Evolutionary conservation across 768 basidiomycete genomes (phyloP).

Genomic region (Artomyces pyxidatus): DNA sequence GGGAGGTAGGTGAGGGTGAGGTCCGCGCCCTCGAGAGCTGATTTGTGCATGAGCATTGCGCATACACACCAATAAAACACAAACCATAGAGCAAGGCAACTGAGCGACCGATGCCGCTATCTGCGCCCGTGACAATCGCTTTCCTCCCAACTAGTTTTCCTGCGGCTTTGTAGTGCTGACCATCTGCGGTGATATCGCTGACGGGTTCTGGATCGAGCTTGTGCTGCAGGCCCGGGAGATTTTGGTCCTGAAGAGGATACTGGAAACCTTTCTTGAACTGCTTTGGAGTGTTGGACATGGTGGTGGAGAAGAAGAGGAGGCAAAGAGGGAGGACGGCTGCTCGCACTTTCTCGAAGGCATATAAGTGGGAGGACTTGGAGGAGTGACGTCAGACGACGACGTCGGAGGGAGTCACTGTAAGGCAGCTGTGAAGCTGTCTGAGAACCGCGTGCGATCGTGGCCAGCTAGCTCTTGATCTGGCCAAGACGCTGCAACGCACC

Average conservation of each 20-base stretch:
- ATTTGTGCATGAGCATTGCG: neutral
- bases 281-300: slow-evolving; percentile 9
- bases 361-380: neutral
- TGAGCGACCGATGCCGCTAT: slow-evolving; percentile 40
- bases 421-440: no score
- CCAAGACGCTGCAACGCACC: no score
- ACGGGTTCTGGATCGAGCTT: slow-evolving; percentile 27
- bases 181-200: slow-evolving; percentile 36
- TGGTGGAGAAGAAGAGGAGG: neutral
- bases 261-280: slow-evolving; percentile 27
- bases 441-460: no score
- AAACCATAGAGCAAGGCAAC: slow-evolving; percentile 33
- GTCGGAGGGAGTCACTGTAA: no score
- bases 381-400: neutral
- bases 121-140: slow-evolving; percentile 42
- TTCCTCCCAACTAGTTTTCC: slow-evolving; percentile 41
- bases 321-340: slow-evolving; percentile 2
- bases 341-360: neutral
- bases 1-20: slow-evolving; percentile 23
- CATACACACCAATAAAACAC: neutral
- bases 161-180: slow-evolving; percentile 34
- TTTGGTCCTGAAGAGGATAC: slow-evolving; percentile 24
- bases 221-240: slow-evolving; percentile 24
- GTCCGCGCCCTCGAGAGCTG: slow-evolving; percentile 30
- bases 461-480: no score